Percentiles rank a stretch among this genome's conserved stretches.
phyloP scores from a whole-genome alignment of 73 alveolate species.

The Blepharisma stoltei region DNA sequence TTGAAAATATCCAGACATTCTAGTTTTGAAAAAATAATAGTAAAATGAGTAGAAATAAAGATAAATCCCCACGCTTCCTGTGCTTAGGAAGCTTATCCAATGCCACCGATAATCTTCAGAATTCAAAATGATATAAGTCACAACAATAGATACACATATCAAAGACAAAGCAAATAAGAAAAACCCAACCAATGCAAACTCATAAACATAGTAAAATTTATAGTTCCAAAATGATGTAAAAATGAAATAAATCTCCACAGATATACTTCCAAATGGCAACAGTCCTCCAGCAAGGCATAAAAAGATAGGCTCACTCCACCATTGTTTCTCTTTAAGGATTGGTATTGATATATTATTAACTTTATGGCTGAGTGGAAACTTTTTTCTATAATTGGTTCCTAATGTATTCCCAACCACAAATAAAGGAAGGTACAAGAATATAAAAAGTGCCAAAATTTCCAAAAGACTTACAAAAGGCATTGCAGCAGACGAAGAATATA shows the following conservation, averaged over 20 bases:
- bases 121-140: constrained; percentile 15
- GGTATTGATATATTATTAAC: neutral
- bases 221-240: constrained; percentile 29
- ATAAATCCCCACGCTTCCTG: constrained; percentile 20
- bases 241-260: constrained; percentile 22
- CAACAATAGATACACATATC: constrained; percentile 26
- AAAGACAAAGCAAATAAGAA: neutral
- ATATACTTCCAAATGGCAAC: constrained; percentile 4
- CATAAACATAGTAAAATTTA: constrained; percentile 31
- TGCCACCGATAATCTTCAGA: constrained; percentile 35
- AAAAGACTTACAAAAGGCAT: constrained; percentile 18
- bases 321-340: constrained; percentile 18
- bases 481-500: constrained; percentile 10
- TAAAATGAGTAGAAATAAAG: constrained; percentile 19
- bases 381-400: neutral
- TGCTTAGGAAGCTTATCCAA: constrained; percentile 13
- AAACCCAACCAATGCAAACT: constrained; percentile 9
- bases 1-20: constrained; percentile 29
- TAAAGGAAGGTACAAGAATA: constrained; percentile 22
- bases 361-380: neutral
- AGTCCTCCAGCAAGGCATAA: constrained; percentile 12
- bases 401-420: constrained; percentile 9
- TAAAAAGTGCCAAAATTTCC: neutral
- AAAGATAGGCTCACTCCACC: constrained; percentile 1
- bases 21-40: constrained; percentile 19